phyloP scores from a whole-genome alignment of 257 asterid genomes.

The Nicotiana knightiana region DNA sequence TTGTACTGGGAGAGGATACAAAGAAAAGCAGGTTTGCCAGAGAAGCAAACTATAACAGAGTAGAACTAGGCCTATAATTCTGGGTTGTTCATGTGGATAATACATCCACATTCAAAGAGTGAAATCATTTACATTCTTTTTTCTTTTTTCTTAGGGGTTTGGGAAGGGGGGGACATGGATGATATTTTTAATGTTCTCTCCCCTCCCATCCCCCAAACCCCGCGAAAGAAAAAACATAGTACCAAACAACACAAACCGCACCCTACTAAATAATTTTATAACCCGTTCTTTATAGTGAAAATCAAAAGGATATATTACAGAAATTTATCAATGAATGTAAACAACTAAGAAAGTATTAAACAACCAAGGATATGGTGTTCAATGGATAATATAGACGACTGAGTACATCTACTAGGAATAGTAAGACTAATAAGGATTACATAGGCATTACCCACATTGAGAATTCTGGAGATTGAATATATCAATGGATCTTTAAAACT shows the following conservation, averaged over 20 bases:
- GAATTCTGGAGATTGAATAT: no score
- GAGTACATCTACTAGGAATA: no score
- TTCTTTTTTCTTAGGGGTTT: background rate
- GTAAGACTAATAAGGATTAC: no score
- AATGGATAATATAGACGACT: background rate
- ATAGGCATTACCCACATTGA: no score
- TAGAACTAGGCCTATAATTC: no score
- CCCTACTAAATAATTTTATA: background rate
- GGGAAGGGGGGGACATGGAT: background rate
- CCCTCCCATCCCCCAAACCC: no score
- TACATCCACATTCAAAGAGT: no score
- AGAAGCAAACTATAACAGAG: no score
- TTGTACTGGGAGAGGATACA: no score
- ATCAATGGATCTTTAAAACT: background rate
- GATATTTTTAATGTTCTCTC: background rate
- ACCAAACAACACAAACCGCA: background rate
- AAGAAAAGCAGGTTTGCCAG: no score
- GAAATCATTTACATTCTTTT: no score
- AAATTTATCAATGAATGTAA: background rate
- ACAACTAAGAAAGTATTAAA: background rate
- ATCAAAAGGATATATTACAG: background rate
- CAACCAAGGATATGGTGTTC: background rate
- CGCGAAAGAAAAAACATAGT: background rate
- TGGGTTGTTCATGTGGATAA: no score
- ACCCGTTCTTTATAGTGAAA: background rate